Evolutionary conservation across 1,284 basidiomycete genomes (phyloP), one percentile per base, ranked within the genome.

Genomic region (Pascua guehoae): DNA sequence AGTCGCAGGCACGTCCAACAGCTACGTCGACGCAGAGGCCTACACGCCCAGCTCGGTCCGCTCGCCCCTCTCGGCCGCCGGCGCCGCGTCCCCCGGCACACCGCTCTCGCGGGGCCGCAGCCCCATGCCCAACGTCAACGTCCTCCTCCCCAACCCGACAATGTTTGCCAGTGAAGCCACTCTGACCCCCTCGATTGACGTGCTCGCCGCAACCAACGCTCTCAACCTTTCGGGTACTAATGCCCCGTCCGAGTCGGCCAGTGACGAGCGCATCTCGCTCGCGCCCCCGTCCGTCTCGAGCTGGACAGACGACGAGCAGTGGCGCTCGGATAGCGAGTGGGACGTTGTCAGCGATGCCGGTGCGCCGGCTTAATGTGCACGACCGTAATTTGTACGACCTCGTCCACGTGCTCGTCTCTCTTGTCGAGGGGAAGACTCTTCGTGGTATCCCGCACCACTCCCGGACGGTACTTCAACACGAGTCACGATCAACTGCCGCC

Each of bases 11-110:
- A 50, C 54, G 4, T 53, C 53, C 1, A 50, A 54, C 38, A 44
- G 45, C 24, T 62, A 54, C 47, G 47, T 62, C 15, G 60, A 62
- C 47, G 60, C 60, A 0, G 60, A 62, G 54, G 52, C 51, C 8
- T 62, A 62, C 54, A 62, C 60, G 24, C 60, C 60, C 8, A 50
- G 56, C 36, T 51, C 57, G 2, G 42, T 39, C 5, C 37, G 43
- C n/a, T 53, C 54, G 12, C 54, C 53, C 11, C 10, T 17, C 12
- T 44, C 49, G 3, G 41, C 49, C 46, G 16, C 41, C 3, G 41
- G 15, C 36, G 24, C 24, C 24, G 24, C 24, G 24, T 32, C 24
- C 24, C 24, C 24, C 24, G 24, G 24, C 24, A 32, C 24, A 32
- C 24, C 24, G 7, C 24, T 32, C 24, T 32, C 24, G 4, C 24